Percentiles rank a stretch among this genome's conserved stretches.
Conservation (phyloP, 202 grass and related monocot species). For the Saccharum hybrid region DNA sequence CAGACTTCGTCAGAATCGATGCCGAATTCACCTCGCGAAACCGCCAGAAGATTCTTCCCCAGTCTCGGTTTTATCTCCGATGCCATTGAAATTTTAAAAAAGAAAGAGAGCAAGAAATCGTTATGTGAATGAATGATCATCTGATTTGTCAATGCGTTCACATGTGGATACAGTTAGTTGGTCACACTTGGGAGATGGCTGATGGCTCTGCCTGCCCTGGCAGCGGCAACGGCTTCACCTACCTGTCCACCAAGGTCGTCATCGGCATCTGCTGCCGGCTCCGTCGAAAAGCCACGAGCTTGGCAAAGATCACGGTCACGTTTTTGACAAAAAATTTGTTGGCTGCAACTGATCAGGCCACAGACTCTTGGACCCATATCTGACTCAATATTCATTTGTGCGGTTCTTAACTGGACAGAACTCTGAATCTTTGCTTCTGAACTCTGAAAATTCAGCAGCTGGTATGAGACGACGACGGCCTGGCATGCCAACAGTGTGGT, state of each 20-base stretch:
- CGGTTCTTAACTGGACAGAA: not conserved
- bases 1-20: not conserved
- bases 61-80: not conserved
- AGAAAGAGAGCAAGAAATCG: not conserved
- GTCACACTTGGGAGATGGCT: conserved; percentile 25
- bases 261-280: not conserved
- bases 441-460: not conserved
- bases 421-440: not conserved
- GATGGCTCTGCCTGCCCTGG: conserved; percentile 17
- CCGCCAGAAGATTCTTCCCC: not conserved
- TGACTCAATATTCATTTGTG: not conserved
- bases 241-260: conserved; percentile 6
- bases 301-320: not conserved
- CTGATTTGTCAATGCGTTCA: conserved; percentile 34
- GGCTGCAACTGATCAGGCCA: not conserved
- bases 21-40: not conserved
- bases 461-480: not conserved
- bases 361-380: not conserved
- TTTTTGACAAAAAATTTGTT: not conserved
- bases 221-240: not conserved
- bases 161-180: not conserved
- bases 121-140: not conserved
- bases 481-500: not conserved
- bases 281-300: not conserved
- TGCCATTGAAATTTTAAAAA: not conserved